phyloP scores from a whole-genome alignment of 257 asterid genomes.

The Plantago elongata region DNA sequence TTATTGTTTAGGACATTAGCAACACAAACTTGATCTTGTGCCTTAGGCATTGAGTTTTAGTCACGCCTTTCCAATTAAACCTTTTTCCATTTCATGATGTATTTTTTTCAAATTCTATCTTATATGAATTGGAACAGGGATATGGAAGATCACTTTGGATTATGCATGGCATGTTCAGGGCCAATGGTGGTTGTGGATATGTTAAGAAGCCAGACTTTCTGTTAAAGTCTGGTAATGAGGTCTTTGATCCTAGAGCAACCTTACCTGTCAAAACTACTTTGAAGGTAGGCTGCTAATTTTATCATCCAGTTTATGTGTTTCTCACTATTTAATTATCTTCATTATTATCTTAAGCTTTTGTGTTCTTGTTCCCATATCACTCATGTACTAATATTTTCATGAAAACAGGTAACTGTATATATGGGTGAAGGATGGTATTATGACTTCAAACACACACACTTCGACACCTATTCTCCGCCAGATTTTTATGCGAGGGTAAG shows the following conservation, averaged over 20 bases:
- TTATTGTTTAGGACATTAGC: slow-evolving; percentile 1
- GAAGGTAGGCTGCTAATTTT: slow-evolving; percentile 41
- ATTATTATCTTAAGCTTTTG: slow-evolving; percentile 2
- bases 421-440: slow-evolving; percentile 97
- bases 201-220: slow-evolving; percentile 74
- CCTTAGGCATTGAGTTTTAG: slow-evolving; percentile 10
- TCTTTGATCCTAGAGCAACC: slow-evolving; percentile 55
- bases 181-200: slow-evolving; percentile 88
- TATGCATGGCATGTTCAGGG: slow-evolving; percentile 94
- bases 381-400: slow-evolving; percentile 9
- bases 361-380: slow-evolving; percentile 6
- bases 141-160: slow-evolving; percentile 92
- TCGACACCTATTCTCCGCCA: slow-evolving; percentile 83
- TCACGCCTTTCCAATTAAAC: background rate
- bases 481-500: slow-evolving; percentile 86
- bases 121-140: slow-evolving; percentile 44
- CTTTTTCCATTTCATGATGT: background rate
- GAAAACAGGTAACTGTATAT: slow-evolving; percentile 64
- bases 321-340: slow-evolving; percentile 11
- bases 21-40: background rate
- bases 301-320: background rate
- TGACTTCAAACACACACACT: slow-evolving; percentile 68
- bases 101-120: slow-evolving; percentile 10
- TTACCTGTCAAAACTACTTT: slow-evolving; percentile 61
- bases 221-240: slow-evolving; percentile 48